phyloP scores from a whole-genome alignment of 176 grass and related monocot species.

The Oryza rufipogon region DNA sequence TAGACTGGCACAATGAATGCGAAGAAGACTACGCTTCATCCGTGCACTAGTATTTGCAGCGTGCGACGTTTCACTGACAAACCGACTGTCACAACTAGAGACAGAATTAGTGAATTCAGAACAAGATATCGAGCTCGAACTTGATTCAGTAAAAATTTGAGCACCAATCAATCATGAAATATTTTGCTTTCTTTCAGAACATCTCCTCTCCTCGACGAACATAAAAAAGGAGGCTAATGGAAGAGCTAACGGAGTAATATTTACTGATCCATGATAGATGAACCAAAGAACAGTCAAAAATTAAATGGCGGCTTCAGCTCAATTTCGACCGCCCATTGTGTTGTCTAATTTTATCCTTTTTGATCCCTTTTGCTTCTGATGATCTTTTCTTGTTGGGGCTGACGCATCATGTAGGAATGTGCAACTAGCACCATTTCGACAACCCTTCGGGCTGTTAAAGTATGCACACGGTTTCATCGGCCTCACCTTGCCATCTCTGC shows the following conservation, averaged over 20 bases:
- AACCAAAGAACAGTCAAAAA: constrained; percentile 53
- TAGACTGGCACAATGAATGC: too few species aligned
- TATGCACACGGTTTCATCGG: constrained; percentile 72
- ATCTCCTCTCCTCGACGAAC: not conserved
- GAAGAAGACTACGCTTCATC: too few species aligned
- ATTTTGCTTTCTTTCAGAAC: constrained; percentile 38
- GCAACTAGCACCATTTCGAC: constrained; percentile 79
- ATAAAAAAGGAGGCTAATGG: not conserved
- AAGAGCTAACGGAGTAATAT: constrained; percentile 36
- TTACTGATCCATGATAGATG: constrained; percentile 38
- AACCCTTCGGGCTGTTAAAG: constrained; percentile 82
- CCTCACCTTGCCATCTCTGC: constrained; percentile 59
- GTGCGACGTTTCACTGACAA: not conserved
- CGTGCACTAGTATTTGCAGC: too few species aligned
- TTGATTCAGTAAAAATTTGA: constrained; percentile 30
- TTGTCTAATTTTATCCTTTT: constrained; percentile 91
- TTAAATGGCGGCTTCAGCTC: constrained; percentile 20
- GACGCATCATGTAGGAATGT: constrained; percentile 75
- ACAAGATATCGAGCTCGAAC: not conserved
- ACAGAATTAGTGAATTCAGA: not conserved
- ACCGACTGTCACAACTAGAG: not conserved
- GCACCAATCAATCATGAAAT: constrained; percentile 21
- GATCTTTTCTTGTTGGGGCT: constrained; percentile 45
- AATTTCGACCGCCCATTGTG: constrained; percentile 70
- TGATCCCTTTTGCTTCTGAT: constrained; percentile 55